Base-by-base conservation (phyloP, 2,329 filamentous ascomycete species). In the Cucurbitaria berberidis region DNA sequence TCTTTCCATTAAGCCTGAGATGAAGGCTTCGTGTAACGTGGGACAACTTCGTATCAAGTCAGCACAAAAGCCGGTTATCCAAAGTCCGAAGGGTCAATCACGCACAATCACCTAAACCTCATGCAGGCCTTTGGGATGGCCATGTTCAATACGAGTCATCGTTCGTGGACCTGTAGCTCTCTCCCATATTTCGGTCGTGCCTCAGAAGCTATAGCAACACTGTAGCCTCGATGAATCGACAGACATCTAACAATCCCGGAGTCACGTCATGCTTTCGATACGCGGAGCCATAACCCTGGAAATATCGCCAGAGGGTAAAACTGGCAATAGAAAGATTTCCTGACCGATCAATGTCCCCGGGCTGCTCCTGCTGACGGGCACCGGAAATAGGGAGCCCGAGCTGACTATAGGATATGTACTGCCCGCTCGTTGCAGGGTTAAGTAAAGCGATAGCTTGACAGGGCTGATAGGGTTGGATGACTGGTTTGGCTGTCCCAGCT, bases 11-110 rank as follows among this genome's bases (percentile, higher is more conserved):
- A 44, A 22, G 35, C 40, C 48, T 50, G 43, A 51, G 38, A 26
- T 11, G 16, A 47, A 35, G 45, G 51, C 26, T 29, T 24, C 10
- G 38, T 44, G 51, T 26, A 48, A 52, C 48, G 53, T 60, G 42
- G 36, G 30, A 55, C 57, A 36, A 29, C 44, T 22, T 39, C 21
- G 11, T 16, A 26, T 5, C n/a, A 43, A n/a, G 29, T 26, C 40
- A 39, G 34, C n/a, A 32, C 32, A 8, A 15, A 24, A 15, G 6
- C 10, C 38, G 11, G 30, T 11, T 13, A 1, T 13, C 15, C 22
- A 19, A 24, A 26, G 15, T 27, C 24, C 24, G 24, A 29, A 16
- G 40, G 24, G n/a, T 29, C n/a, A 10, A 27, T 16, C 18, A 29
- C 40, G n/a, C n/a, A 24, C 40, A 42, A 18, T 15, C 40, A 27